Percentiles rank a stretch among this genome's conserved stretches.
These are phyloP conservation scores for Solanum rostratum DNA, from an alignment of 257 asterid genomes.

Conservation along the genomic window DNA sequence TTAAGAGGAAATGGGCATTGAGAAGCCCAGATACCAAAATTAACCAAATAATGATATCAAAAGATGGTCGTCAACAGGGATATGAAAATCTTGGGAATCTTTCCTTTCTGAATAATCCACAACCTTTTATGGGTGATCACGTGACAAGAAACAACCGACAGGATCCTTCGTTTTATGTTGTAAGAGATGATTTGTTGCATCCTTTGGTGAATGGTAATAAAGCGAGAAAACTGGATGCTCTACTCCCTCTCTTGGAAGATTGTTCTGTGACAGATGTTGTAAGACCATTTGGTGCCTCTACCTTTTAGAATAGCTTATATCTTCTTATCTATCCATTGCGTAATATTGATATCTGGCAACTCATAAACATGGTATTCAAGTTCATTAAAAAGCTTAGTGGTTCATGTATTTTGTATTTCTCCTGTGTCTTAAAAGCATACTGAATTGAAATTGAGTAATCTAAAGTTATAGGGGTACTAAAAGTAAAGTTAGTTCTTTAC, in stretches of 20 bases:
- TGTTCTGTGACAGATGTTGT: slow-evolving; percentile 66
- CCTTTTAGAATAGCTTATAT: neutral
- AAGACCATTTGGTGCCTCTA: slow-evolving; percentile 13
- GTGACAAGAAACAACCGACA: slow-evolving; percentile 5
- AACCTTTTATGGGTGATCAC: slow-evolving; percentile 36
- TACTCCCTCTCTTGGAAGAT: slow-evolving; percentile 81
- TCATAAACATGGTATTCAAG: neutral
- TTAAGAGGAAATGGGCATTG: slow-evolving; percentile 64
- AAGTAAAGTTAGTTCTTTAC: neutral
- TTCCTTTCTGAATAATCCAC: slow-evolving; percentile 27
- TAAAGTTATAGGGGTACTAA: neutral
- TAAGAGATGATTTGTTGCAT: slow-evolving; percentile 87
- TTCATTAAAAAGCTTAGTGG: neutral
- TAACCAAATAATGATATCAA: slow-evolving; percentile 40
- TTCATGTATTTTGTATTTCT: neutral
- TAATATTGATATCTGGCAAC: neutral
- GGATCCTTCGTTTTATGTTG: slow-evolving; percentile 54
- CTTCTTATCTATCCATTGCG: neutral
- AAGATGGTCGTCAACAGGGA: slow-evolving; percentile 2
- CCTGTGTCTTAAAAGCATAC: neutral
- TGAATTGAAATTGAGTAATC: neutral
- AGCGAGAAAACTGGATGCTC: slow-evolving; percentile 77
- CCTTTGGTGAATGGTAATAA: slow-evolving; percentile 91
- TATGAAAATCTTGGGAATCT: slow-evolving; percentile 12
- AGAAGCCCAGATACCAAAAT: slow-evolving; percentile 58